Evolutionary conservation across 2,329 filamentous ascomycete species (phyloP).

Genomic region (Paraconiothyrium brasiliense): DNA sequence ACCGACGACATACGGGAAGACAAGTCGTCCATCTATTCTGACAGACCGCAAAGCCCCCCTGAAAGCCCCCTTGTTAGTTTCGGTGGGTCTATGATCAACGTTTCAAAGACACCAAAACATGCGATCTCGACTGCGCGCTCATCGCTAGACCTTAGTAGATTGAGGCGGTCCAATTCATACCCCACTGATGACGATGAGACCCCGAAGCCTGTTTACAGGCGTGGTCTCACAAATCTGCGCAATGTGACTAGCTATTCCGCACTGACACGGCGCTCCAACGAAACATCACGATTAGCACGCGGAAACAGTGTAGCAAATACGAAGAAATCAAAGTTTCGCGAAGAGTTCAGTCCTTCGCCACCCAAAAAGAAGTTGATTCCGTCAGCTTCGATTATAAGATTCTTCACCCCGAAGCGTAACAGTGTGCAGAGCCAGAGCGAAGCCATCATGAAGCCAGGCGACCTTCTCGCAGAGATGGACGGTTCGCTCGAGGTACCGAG

Average conservation of each 20-base stretch:
- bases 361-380: slow-evolving; percentile 36
- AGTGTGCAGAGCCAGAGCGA: slow-evolving; percentile 46
- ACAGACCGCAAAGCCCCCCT: slow-evolving; percentile 49
- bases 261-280: slow-evolving; percentile 5
- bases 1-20: slow-evolving; percentile 20
- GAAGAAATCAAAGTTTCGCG: slow-evolving; percentile 47
- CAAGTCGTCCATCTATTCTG: slow-evolving; percentile 53
- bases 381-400: slow-evolving; percentile 40
- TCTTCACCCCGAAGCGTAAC: slow-evolving; percentile 40
- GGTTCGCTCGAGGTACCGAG: slow-evolving; percentile 30
- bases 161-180: slow-evolving; percentile 33
- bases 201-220: slow-evolving; percentile 27
- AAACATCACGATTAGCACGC: slow-evolving; percentile 17
- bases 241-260: slow-evolving; percentile 2
- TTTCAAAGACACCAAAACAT: slow-evolving; percentile 22
- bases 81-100: slow-evolving; percentile 34
- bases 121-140: slow-evolving; percentile 21
- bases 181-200: slow-evolving; percentile 36
- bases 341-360: slow-evolving; percentile 47
- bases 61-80: slow-evolving; percentile 32
- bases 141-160: slow-evolving; percentile 20
- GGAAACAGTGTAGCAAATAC: slow-evolving; percentile 45
- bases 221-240: slow-evolving; percentile 22
- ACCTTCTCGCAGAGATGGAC: slow-evolving; percentile 24
- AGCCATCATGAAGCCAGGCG: slow-evolving; percentile 29